Evolutionary conservation across 2,329 filamentous ascomycete species (phyloP).

Genomic region (Hypoxylon sp.): DNA sequence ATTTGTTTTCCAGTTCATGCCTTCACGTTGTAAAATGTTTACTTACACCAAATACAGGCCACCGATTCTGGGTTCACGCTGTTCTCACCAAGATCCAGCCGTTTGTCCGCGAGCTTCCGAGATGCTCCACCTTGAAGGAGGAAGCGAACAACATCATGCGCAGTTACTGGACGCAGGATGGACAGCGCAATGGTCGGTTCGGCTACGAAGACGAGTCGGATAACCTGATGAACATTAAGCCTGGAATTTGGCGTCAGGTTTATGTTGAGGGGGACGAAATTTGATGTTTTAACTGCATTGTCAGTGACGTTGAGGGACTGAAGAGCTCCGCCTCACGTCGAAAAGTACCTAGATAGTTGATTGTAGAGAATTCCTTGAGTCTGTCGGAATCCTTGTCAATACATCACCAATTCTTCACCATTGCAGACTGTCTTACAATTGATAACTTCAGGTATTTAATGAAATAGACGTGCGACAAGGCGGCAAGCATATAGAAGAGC

Average conservation of each 20-base stretch:
- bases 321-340: too few relatives aligned
- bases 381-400: too few relatives aligned
- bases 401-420: too few relatives aligned
- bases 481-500: too few relatives aligned
- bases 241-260: background rate
- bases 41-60: slow-evolving; percentile 9
- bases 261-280: background rate
- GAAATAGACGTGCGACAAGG: too few relatives aligned
- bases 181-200: background rate
- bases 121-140: background rate
- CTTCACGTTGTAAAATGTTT: background rate
- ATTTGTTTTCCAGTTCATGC: background rate
- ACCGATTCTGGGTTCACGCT: slow-evolving; percentile 4
- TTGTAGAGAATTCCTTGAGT: too few relatives aligned
- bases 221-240: slow-evolving; percentile 2
- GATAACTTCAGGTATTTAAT: too few relatives aligned
- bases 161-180: background rate
- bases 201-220: slow-evolving; percentile 8
- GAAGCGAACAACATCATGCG: slow-evolving; percentile 13
- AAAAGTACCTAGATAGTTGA: too few relatives aligned
- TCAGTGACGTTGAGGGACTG: too few relatives aligned
- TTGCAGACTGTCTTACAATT: too few relatives aligned
- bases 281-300: background rate
- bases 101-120: background rate
- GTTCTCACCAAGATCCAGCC: background rate